Evolutionary conservation across 2,329 filamentous ascomycete genomes (phyloP), one percentile per base, ranked within the genome.

Genomic region (Cladobotryum protrusum): DNA sequence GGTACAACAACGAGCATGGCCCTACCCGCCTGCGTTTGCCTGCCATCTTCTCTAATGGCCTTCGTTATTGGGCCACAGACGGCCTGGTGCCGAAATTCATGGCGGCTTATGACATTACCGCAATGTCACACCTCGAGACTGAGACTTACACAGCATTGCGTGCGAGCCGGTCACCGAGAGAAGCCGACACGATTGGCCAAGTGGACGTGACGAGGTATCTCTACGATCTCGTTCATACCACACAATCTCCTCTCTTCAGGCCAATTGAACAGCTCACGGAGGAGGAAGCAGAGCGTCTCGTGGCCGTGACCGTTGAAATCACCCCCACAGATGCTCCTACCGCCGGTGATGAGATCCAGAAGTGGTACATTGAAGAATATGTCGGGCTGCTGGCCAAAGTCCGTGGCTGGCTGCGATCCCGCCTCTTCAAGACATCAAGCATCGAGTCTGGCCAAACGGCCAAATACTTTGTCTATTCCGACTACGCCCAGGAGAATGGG

Each of bases 1-100:
- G 88, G 87, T 95, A 95, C 74, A 91, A 95, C 72, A 93, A 90
- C 67, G 89, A 95, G 72, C 89, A 95, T 70, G 89, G 89, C 48
- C 89, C 89, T 15, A 81, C 83, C 14, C 85, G 89, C 43, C 78
- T 95, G 6, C 85, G 88, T 44, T 72, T 95, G 13, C 81, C 87
- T 4, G 83, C 86, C 59, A 83, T 91, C 63, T 82, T 82, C 63
- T 65, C 71, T 57, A 93, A 89, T 65, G 89, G 89, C 52, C 84
- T 93, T 59, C 85, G 89, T 40, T 95, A 90, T 70, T 78, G 76
- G 20, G 85, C 87, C 8, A 78, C 72, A 14, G 87, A 92, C 64
- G 70, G 73, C 45, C 56, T 69, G 57, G 53, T 73, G 55, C 89
- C 87, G 1, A 77, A 82, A 56, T 95, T 83, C 73, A 80, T 92